Conservation (phyloP, 2,329 filamentous ascomycete genomes). For the Curvularia spicifera region DNA sequence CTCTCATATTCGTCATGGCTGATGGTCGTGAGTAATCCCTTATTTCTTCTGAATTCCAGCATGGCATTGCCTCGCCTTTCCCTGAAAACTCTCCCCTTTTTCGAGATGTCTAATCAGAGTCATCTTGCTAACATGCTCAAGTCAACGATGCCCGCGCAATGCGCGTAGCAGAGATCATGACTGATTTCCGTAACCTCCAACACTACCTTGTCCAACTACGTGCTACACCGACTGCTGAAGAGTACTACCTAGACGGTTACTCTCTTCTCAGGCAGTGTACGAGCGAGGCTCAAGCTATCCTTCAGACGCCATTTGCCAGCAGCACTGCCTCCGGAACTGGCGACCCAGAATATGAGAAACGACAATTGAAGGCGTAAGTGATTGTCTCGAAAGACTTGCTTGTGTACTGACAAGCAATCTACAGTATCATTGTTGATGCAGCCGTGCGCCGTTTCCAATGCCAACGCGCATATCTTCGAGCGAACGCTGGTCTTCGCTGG, state of each 20-base stretch:
- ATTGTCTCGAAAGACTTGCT: background rate
- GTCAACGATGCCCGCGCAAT: constrained; percentile 69
- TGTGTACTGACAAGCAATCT: constrained; percentile 26
- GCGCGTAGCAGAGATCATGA: constrained; percentile 68
- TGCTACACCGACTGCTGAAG: constrained; percentile 59
- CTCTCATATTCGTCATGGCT: constrained; percentile 53
- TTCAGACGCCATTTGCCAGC: constrained; percentile 60
- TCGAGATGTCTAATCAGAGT: background rate
- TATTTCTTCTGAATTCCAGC: constrained; percentile 2
- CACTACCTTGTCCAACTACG: constrained; percentile 64
- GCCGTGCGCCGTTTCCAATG: constrained; percentile 66
- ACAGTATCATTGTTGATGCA: constrained; percentile 66
- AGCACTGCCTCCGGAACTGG: constrained; percentile 51
- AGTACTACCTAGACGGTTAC: constrained; percentile 66
- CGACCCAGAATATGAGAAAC: constrained; percentile 62
- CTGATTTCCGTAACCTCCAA: constrained; percentile 67
- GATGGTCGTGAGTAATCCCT: constrained; percentile 60
- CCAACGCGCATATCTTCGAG: constrained; percentile 66
- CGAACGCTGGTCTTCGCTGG: constrained; percentile 65
- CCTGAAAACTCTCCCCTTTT: background rate
- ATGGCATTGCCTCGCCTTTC: background rate
- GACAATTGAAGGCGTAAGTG: constrained; percentile 62
- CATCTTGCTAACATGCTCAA: constrained; percentile 39
- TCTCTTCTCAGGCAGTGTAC: constrained; percentile 63
- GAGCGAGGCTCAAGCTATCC: constrained; percentile 61